These are phyloP conservation scores for Coemansia interrupta DNA, from an alignment of 192 early-diverging fungal species.

Conservation along the genomic window DNA sequence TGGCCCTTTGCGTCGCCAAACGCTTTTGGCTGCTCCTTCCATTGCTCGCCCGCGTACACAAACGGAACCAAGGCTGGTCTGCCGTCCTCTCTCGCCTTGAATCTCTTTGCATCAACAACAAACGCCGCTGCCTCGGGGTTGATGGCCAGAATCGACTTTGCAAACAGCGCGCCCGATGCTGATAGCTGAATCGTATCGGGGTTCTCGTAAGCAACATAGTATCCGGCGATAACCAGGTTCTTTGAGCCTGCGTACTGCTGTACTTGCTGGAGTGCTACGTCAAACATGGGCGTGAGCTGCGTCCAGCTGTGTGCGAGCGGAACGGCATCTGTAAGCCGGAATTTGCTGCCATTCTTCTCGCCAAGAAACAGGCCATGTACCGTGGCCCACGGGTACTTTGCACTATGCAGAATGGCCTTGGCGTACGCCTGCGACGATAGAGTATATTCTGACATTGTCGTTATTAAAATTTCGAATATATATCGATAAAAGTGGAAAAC, in stretches of 20 bases:
- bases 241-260: constrained; percentile 34
- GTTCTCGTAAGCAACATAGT: constrained; percentile 50
- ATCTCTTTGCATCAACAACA: constrained; percentile 43
- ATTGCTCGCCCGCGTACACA: constrained; percentile 28
- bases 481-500: neutral
- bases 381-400: constrained; percentile 72
- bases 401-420: constrained; percentile 75
- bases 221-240: constrained; percentile 29
- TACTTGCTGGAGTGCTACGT: constrained; percentile 81
- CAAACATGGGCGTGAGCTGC: constrained; percentile 75
- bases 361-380: constrained; percentile 77
- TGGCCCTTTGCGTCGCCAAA: constrained; percentile 13
- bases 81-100: constrained; percentile 16
- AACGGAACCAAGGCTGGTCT: constrained; percentile 28
- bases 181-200: constrained; percentile 31
- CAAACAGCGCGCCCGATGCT: constrained; percentile 32
- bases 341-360: constrained; percentile 34
- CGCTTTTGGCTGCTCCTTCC: constrained; percentile 38
- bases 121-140: constrained; percentile 31
- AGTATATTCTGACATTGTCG: constrained; percentile 33
- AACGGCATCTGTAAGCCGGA: constrained; percentile 63
- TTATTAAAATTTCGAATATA: neutral
- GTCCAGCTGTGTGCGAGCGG: constrained; percentile 82
- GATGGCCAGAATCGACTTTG: constrained; percentile 20
- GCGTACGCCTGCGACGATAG: constrained; percentile 64